These are phyloP conservation scores for Trametes coccinea DNA, from an alignment of 768 basidiomycete species.

Conservation along the genomic window DNA sequence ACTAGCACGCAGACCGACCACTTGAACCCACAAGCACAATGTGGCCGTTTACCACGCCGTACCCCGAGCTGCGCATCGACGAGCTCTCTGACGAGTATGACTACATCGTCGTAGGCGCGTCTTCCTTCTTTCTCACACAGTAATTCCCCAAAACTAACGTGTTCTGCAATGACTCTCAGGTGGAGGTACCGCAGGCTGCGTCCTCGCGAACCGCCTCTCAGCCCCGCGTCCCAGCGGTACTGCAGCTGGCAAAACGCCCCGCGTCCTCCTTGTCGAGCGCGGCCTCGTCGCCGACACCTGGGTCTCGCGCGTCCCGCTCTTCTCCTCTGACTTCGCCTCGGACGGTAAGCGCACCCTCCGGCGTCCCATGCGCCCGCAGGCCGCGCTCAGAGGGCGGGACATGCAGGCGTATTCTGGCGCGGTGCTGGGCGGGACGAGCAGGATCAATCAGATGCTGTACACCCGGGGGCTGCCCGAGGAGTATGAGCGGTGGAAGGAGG, in stretches of 20 bases:
- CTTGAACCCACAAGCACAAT: conserved; percentile 4
- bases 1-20: too few relatives aligned
- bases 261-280: conserved; percentile 36
- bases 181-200: conserved; percentile 41
- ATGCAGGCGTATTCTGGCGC: conserved; percentile 29
- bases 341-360: conserved; percentile 26
- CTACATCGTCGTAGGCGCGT: conserved; percentile 30
- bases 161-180: neutral
- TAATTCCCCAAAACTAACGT: neutral
- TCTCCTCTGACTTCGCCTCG: conserved; percentile 32
- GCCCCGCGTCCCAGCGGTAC: conserved; percentile 29
- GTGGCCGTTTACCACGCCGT: conserved; percentile 26
- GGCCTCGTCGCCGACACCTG: conserved; percentile 32
- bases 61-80: conserved; percentile 16
- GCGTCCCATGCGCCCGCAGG: conserved; percentile 15
- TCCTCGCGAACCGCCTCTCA: conserved; percentile 38
- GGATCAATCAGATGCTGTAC: conserved; percentile 45
- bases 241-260: neutral
- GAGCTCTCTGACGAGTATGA: conserved; percentile 24
- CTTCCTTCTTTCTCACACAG: neutral
- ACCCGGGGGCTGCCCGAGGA: conserved; percentile 33
- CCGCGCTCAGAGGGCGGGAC: conserved; percentile 6
- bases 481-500: conserved; percentile 32
- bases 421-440: conserved; percentile 48
- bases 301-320: conserved; percentile 33